Conservation (phyloP, 2,329 filamentous ascomycete genomes). For the Rachicladosporium sp. region DNA sequence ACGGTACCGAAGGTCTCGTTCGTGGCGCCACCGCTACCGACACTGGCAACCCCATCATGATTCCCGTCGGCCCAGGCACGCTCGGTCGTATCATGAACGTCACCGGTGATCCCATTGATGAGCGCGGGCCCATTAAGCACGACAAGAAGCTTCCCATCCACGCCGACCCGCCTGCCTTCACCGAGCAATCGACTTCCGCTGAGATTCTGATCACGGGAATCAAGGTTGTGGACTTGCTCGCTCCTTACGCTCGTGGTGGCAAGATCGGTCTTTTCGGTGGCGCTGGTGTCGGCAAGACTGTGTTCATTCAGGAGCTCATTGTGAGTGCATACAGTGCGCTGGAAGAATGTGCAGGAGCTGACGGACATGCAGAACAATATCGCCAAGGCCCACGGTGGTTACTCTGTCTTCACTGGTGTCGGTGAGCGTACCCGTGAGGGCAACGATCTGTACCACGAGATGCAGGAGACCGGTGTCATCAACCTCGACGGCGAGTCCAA, state of each 20-base stretch:
- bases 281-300: constrained; percentile 99
- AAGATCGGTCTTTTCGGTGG: constrained; percentile 99
- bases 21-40: constrained; percentile 77
- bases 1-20: constrained; percentile 99
- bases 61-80: constrained; percentile 85
- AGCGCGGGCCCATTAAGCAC: constrained; percentile 95
- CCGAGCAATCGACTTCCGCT: constrained; percentile 88
- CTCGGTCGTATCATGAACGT: constrained; percentile 99
- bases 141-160: constrained; percentile 83
- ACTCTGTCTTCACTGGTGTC: constrained; percentile 99
- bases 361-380: constrained; percentile 72
- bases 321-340: constrained; percentile 34
- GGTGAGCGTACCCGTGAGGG: constrained; percentile 99
- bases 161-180: constrained; percentile 83
- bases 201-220: constrained; percentile 98
- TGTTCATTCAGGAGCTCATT: constrained; percentile 99
- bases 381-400: constrained; percentile 99
- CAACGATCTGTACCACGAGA: constrained; percentile 99
- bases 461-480: constrained; percentile 99
- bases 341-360: not conserved
- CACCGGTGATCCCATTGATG: constrained; percentile 99
- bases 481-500: constrained; percentile 98
- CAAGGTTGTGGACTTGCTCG: constrained; percentile 99
- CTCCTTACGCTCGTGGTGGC: constrained; percentile 99
- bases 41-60: constrained; percentile 89